Conservation (phyloP, 139 green algal species). For the Tetraselmis striata region DNA sequence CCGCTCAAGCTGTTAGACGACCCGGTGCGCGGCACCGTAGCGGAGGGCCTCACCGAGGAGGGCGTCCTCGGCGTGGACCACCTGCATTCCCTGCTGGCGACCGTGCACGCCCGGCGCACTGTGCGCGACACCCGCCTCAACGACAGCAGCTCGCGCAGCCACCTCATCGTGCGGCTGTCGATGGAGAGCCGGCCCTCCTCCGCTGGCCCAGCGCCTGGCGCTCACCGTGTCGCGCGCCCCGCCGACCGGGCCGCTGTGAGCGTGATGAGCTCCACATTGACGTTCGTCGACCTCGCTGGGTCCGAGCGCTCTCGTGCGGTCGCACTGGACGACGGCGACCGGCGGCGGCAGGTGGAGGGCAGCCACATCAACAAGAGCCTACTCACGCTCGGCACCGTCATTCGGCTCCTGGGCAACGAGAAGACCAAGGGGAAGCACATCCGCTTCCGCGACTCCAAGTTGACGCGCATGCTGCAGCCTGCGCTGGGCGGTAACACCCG, state of each 20-base stretch:
- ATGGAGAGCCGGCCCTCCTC: conserved; percentile 39
- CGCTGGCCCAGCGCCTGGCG: no score
- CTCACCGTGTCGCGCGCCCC: not conserved
- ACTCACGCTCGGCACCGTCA: conserved; percentile 60
- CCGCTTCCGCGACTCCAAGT: conserved; percentile 74
- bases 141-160: conserved; percentile 12
- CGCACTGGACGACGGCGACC: not conserved
- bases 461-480: conserved; percentile 70
- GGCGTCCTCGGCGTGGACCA: conserved; percentile 34
- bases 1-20: conserved; percentile 41
- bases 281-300: conserved; percentile 10
- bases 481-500: conserved; percentile 60
- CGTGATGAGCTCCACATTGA: not conserved
- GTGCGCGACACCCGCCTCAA: conserved; percentile 34
- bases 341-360: conserved; percentile 34
- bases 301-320: not conserved
- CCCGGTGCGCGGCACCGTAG: conserved; percentile 29
- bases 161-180: conserved; percentile 37
- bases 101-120: conserved; percentile 34
- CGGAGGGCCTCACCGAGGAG: conserved; percentile 41
- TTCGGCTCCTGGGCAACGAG: conserved; percentile 30
- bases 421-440: conserved; percentile 31
- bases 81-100: conserved; percentile 36
- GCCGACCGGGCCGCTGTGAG: not conserved
- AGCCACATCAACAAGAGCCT: conserved; percentile 68